Conservation (phyloP, 1,139 yeast species). For the Taphrina deformans region DNA sequence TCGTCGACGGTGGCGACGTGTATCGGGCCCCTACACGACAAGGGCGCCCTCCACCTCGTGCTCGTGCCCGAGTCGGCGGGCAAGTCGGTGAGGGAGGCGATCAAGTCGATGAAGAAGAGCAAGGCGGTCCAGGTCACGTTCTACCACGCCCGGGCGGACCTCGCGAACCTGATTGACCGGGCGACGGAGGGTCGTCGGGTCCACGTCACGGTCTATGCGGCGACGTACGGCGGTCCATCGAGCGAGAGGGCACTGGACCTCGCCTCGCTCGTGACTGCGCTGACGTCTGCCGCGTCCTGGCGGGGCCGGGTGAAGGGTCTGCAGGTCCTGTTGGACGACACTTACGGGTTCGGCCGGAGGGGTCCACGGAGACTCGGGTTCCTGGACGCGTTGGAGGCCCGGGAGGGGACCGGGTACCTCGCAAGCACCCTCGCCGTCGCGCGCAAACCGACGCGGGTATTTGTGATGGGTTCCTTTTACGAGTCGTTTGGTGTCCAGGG, state of each 20-base stretch:
- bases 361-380: constrained; percentile 15
- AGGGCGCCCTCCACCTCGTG: constrained; percentile 17
- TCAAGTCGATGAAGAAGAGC: constrained; percentile 23
- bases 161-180: neutral
- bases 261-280: neutral
- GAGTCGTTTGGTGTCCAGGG: constrained; percentile 27
- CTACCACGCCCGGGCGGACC: neutral
- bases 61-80: constrained; percentile 15
- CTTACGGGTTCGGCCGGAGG: neutral
- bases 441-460: constrained; percentile 8
- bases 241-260: neutral
- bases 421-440: neutral
- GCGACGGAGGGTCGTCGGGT: neutral
- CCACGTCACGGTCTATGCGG: constrained; percentile 18
- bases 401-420: neutral
- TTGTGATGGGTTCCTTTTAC: constrained; percentile 25
- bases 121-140: neutral
- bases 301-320: constrained; percentile 1
- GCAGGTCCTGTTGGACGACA: constrained; percentile 24
- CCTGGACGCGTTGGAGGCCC: constrained; percentile 7
- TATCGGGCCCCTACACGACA: constrained; percentile 14
- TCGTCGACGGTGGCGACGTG: constrained; percentile 29
- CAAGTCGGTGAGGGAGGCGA: constrained; percentile 6
- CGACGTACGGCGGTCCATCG: neutral
- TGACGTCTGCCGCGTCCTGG: neutral